Conservation (phyloP, 371 early-diverging fungal genomes). For the Saksenaea oblongispora region DNA sequence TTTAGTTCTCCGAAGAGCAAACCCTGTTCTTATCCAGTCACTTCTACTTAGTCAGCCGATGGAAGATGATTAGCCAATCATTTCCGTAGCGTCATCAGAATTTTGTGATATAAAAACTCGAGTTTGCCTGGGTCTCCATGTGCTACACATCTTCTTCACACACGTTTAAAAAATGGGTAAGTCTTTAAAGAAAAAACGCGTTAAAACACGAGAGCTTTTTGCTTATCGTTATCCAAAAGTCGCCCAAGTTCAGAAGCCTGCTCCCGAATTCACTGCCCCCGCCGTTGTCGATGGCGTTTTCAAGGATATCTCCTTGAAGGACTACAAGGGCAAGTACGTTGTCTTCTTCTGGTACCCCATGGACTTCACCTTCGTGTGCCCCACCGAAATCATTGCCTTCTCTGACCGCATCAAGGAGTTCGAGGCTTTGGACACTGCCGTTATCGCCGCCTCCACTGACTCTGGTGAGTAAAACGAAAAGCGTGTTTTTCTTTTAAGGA, state of each 20-base stretch:
- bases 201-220: neutral
- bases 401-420: constrained; percentile 87
- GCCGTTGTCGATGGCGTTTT: constrained; percentile 80
- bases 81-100: neutral
- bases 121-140: neutral
- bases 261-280: constrained; percentile 76
- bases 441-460: constrained; percentile 52
- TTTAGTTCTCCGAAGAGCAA: no score
- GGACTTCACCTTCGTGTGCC: constrained; percentile 83
- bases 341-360: constrained; percentile 56
- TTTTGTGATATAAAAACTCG: constrained; percentile 15
- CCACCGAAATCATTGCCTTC: constrained; percentile 92
- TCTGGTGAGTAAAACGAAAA: constrained; percentile 32
- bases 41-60: neutral
- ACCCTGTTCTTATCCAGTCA: neutral
- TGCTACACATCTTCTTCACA: constrained; percentile 2
- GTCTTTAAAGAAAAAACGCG: neutral
- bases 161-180: constrained; percentile 29
- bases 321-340: constrained; percentile 83
- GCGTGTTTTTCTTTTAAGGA: constrained; percentile 11
- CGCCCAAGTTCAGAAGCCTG: constrained; percentile 44
- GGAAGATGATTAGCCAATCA: constrained; percentile 12
- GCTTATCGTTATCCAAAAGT: constrained; percentile 9
- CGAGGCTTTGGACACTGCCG: constrained; percentile 58
- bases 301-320: constrained; percentile 77